These are phyloP conservation scores for Aspergillus melleus DNA, from an alignment of 2,329 filamentous ascomycete species.

Conservation along the genomic window DNA sequence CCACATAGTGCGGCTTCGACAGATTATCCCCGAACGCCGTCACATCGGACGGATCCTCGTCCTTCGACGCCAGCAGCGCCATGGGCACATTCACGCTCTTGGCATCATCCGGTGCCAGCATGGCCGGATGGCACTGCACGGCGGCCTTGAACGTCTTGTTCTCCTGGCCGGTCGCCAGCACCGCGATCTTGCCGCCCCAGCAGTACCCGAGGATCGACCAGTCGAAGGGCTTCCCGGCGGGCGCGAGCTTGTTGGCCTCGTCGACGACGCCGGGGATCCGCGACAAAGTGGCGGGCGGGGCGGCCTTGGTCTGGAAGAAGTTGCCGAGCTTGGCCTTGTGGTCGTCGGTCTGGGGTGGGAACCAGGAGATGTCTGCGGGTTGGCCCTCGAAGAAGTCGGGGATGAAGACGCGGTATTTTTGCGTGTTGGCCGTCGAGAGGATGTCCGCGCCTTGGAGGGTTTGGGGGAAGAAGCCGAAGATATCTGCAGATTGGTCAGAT, in stretches of 20 bases:
- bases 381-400: conserved; percentile 87
- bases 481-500: conserved; percentile 44
- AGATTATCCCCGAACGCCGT: conserved; percentile 41
- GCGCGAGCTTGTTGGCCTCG: conserved; percentile 52
- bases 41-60: conserved; percentile 54
- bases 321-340: conserved; percentile 60
- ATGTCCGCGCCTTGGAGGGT: conserved; percentile 65
- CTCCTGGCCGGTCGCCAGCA: conserved; percentile 51
- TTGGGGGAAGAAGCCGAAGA: conserved; percentile 65
- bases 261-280: conserved; percentile 57
- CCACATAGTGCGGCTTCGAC: conserved; percentile 41
- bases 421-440: conserved; percentile 58
- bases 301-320: conserved; percentile 59
- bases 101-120: conserved; percentile 61
- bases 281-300: conserved; percentile 58
- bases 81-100: conserved; percentile 57
- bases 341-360: conserved; percentile 60
- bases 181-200: conserved; percentile 61
- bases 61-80: conserved; percentile 57
- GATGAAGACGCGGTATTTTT: conserved; percentile 81
- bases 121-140: conserved; percentile 59
- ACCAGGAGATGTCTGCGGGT: conserved; percentile 64
- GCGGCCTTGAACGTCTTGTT: conserved; percentile 58
- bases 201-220: conserved; percentile 64
- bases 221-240: conserved; percentile 41